phyloP scores from a whole-genome alignment of 2,329 filamentous ascomycete genomes.

The Zymoseptoria pseudotritici region DNA sequence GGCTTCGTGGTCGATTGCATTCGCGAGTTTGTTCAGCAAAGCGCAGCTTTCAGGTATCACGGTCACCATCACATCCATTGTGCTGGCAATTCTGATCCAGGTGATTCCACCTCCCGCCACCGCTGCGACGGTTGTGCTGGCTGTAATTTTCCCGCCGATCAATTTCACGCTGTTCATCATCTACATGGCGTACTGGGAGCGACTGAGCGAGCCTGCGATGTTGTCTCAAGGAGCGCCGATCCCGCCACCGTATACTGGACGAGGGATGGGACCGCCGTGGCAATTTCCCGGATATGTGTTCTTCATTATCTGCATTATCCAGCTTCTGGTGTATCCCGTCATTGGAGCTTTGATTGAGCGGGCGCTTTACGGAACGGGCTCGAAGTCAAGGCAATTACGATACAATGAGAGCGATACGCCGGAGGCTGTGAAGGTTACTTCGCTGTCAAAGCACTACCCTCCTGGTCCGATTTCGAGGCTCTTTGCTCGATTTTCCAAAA shows the following conservation, averaged over 20 bases:
- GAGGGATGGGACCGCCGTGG: constrained; percentile 41
- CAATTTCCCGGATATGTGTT: constrained; percentile 64
- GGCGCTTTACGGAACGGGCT: constrained; percentile 66
- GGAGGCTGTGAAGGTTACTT: constrained; percentile 60
- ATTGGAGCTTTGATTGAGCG: constrained; percentile 69
- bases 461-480: constrained; percentile 53
- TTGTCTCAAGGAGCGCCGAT: constrained; percentile 55
- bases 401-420: constrained; percentile 19
- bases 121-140: constrained; percentile 59
- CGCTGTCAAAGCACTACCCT: constrained; percentile 71
- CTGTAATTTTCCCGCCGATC: constrained; percentile 75
- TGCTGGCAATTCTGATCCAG: constrained; percentile 77
- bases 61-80: constrained; percentile 61
- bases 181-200: constrained; percentile 69
- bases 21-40: constrained; percentile 75
- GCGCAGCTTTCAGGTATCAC: constrained; percentile 82
- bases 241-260: neutral
- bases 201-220: constrained; percentile 51
- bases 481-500: constrained; percentile 42
- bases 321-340: constrained; percentile 70
- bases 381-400: constrained; percentile 41
- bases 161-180: constrained; percentile 83
- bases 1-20: constrained; percentile 72
- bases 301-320: constrained; percentile 69
- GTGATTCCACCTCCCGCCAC: constrained; percentile 57